Percentiles rank a stretch among this genome's conserved stretches.
phyloP scores from a whole-genome alignment of 495 filamentous ascomycete species.

The Hamigera avellanea region DNA sequence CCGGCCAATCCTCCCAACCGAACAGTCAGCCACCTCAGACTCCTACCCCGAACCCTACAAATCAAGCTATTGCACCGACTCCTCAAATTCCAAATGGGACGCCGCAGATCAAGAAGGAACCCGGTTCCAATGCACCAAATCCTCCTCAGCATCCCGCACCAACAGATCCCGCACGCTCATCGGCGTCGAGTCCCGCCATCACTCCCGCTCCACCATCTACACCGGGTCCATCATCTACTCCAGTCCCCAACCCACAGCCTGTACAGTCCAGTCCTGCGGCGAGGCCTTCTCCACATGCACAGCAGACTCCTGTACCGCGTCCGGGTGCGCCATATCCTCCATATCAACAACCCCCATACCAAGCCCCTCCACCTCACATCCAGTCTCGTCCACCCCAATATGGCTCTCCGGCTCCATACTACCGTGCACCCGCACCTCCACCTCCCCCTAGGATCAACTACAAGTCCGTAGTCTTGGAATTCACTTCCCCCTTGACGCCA shows the following conservation, averaged over 20 bases:
- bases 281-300: constrained; percentile 10
- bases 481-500: constrained; percentile 41
- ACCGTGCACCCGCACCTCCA: constrained; percentile 20
- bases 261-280: constrained; percentile 15
- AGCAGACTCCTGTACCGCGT: constrained; percentile 13
- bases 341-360: constrained; percentile 23
- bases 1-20: constrained; percentile 13
- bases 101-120: constrained; percentile 25
- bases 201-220: constrained; percentile 12
- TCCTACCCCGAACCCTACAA: constrained; percentile 10
- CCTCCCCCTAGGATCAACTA: constrained; percentile 42
- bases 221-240: constrained; percentile 11
- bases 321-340: constrained; percentile 18
- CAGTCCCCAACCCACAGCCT: too few relatives aligned
- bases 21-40: constrained; percentile 15
- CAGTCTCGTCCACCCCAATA: constrained; percentile 28
- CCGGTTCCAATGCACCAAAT: constrained; percentile 2
- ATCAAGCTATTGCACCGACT: constrained; percentile 10
- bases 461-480: constrained; percentile 73
- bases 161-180: constrained; percentile 9
- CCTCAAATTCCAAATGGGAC: constrained; percentile 8
- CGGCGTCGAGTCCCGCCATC: constrained; percentile 7
- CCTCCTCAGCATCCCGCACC: constrained; percentile 6
- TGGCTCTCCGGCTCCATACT: constrained; percentile 23
- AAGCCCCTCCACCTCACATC: constrained; percentile 20